Conservation (phyloP, 169 alveolate genomes). For the Eimeria maxima region DNA sequence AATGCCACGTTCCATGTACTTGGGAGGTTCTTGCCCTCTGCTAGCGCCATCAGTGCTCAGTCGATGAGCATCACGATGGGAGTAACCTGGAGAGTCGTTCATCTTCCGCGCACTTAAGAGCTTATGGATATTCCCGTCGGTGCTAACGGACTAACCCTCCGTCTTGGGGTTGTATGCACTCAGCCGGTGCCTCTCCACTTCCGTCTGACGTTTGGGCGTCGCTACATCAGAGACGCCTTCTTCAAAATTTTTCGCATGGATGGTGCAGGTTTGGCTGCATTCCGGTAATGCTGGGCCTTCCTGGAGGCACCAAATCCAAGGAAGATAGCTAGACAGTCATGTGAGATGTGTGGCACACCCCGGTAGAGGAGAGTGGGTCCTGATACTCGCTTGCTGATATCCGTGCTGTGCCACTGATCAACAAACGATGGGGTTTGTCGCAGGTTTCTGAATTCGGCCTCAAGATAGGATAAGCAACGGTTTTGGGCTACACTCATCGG, state of each 20-base stretch:
- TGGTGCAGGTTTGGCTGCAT: not conserved
- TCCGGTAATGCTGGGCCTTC: not conserved
- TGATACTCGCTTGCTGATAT: not conserved
- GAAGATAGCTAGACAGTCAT: not conserved
- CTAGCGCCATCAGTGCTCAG: not conserved
- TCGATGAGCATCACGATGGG: not conserved
- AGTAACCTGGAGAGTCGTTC: not conserved
- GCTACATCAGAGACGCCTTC: not conserved
- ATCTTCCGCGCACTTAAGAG: not conserved
- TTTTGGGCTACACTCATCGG: not conserved
- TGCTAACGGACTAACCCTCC: not conserved
- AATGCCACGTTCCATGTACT: constrained; percentile 44
- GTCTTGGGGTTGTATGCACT: not conserved
- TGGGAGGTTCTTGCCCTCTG: not conserved
- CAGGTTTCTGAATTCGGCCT: not conserved
- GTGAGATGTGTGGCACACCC: not conserved
- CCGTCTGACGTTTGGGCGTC: not conserved
- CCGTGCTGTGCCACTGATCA: not conserved
- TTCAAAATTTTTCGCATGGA: not conserved
- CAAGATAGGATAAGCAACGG: not conserved
- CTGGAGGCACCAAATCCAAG: not conserved
- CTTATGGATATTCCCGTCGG: not conserved
- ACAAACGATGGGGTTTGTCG: not conserved
- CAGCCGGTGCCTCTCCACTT: not conserved
- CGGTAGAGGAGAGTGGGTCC: not conserved